These are phyloP conservation scores for Drechslerella stenobrocha DNA, from an alignment of 2,329 filamentous ascomycete genomes.

Conservation along the genomic window DNA sequence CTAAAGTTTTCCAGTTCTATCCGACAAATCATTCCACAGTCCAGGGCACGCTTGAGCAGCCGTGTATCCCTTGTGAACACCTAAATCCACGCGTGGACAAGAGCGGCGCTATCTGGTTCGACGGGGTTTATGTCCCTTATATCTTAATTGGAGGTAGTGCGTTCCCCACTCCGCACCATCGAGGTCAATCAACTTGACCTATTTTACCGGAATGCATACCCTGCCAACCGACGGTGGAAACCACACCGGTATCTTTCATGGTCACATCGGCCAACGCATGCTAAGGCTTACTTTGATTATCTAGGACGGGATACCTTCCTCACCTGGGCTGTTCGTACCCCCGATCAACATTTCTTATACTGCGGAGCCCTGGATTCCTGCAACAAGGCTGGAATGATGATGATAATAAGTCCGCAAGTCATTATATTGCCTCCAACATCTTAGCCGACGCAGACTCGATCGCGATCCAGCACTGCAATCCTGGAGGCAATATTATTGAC, in stretches of 20 bases:
- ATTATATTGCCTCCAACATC: slow-evolving; percentile 50
- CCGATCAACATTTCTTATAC: slow-evolving; percentile 68
- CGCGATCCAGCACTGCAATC: too few relatives aligned
- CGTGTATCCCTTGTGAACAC: slow-evolving; percentile 67
- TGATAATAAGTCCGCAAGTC: slow-evolving; percentile 70
- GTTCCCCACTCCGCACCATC: neutral
- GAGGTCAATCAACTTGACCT: too few relatives aligned
- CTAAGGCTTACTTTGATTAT: neutral
- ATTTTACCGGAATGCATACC: neutral
- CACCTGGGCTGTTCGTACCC: slow-evolving; percentile 62
- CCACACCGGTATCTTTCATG: too few relatives aligned
- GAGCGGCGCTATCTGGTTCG: slow-evolving; percentile 61
- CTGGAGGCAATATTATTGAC: neutral
- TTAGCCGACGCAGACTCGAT: neutral
- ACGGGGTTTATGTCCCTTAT: slow-evolving; percentile 59
- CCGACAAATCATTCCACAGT: slow-evolving; percentile 68
- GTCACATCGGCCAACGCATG: too few relatives aligned
- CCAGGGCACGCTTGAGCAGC: slow-evolving; percentile 63
- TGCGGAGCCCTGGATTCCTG: slow-evolving; percentile 71
- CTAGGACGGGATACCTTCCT: slow-evolving; percentile 53
- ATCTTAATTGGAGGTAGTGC: slow-evolving; percentile 59
- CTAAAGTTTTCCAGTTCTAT: slow-evolving; percentile 67
- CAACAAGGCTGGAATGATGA: slow-evolving; percentile 69
- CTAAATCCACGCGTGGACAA: slow-evolving; percentile 57
- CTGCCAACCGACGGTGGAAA: too few relatives aligned